Percentiles rank a stretch among this genome's conserved stretches.
phyloP scores from a whole-genome alignment of 1,139 yeast species.

The Schizosaccharomyces versatilis region DNA sequence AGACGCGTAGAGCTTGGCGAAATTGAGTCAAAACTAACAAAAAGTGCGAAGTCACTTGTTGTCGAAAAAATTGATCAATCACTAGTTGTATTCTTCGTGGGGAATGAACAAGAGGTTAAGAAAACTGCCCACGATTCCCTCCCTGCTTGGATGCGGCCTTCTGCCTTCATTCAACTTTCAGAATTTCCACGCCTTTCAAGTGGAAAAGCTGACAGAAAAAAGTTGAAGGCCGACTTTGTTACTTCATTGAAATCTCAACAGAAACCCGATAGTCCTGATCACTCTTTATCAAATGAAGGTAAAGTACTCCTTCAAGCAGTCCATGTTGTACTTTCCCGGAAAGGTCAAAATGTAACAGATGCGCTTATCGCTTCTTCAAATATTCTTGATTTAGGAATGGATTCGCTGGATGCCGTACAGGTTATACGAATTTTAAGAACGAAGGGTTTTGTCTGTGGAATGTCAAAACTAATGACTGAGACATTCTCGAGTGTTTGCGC shows the following conservation, averaged over 20 bases:
- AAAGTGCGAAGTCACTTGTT: conserved; percentile 9
- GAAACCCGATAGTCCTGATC: not conserved
- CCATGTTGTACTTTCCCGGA: not conserved
- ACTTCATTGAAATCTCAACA: not conserved
- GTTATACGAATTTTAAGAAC: not conserved
- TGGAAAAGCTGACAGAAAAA: conserved; percentile 13
- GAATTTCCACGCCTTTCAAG: conserved; percentile 12
- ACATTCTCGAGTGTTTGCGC: too few relatives aligned
- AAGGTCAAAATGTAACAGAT: not conserved
- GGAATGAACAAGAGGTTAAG: conserved; percentile 2
- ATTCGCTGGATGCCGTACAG: not conserved
- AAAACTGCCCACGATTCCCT: conserved; percentile 3
- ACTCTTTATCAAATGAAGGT: not conserved
- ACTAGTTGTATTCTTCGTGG: conserved; percentile 11
- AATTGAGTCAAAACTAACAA: conserved; percentile 13
- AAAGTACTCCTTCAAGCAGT: not conserved
- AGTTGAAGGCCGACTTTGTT: conserved; percentile 2
- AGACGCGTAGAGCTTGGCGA: conserved; percentile 18
- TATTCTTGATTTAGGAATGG: not conserved
- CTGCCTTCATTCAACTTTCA: conserved; percentile 2
- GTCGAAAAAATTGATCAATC: conserved; percentile 5
- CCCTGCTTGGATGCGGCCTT: conserved; percentile 11
- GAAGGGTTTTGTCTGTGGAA: not conserved
- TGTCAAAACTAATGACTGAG: not conserved
- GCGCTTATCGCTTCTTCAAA: not conserved